Base-by-base conservation (phyloP, 176 grass and related monocot species). In the Triticum monococcum region DNA sequence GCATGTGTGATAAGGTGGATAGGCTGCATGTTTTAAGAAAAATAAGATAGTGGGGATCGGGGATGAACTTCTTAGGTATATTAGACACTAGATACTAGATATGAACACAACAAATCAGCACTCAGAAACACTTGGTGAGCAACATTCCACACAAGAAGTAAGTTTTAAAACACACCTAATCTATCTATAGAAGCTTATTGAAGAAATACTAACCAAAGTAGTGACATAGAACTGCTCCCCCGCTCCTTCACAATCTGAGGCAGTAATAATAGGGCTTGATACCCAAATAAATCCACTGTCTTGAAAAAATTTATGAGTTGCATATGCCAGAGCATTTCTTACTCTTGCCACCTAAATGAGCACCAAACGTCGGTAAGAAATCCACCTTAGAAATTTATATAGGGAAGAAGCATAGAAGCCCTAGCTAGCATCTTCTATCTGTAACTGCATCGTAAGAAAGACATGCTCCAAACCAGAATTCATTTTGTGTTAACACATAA, bases 161-260 rank as follows among this genome's bases (percentile, higher is more conserved):
- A 67, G 59, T n/a, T 74, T 18, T 79, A 60, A 41, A 56, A 32
- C 37, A 36, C 8, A 13, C 79, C 67, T 35, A 91, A 24, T 50
- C 68, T 78, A 12, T 64, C 68, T 62, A 80, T 59, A 86, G 62
- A 75, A 89, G 86, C 69, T 76, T 24, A 81, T 63, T 54, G 7
- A 66, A 77, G 82, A 87, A 60, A 69, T 79, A 87, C 89, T 85
- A 88, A 98, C 97, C 97, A 98, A 87, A 86, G 97, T 98, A 89
- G 97, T 98, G 50, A 98, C 92, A 48, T 93, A 96, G 79, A 98
- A 98, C 83, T 98, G 97, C 79, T 98, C 97, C 22, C 97, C 97
- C 8, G 92, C 92, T 79, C 97, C 97, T 94, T 98, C 97, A 81
- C 97, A 98, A 86, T 98, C 97, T 23, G 94, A 98, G 50, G 97